These are phyloP conservation scores for Maudiozyma saulgeensis DNA, from an alignment of 805 yeast species.

Conservation along the genomic window DNA sequence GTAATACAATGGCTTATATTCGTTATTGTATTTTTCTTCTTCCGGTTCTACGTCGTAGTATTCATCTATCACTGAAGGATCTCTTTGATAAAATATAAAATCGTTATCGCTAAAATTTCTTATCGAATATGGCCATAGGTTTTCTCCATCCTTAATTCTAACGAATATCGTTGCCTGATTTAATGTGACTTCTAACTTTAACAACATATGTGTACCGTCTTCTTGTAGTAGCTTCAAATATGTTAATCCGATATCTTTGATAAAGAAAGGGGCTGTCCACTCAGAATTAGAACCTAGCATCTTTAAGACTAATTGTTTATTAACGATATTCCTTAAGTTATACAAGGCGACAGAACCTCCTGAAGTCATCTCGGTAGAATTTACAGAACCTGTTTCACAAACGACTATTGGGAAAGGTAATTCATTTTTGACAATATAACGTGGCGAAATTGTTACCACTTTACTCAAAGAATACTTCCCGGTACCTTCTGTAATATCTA, in stretches of 20 bases:
- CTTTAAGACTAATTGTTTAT: constrained; percentile 53
- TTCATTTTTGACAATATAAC: constrained; percentile 65
- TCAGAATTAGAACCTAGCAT: constrained; percentile 46
- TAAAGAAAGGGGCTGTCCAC: constrained; percentile 84
- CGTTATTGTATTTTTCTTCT: constrained; percentile 46
- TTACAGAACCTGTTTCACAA: constrained; percentile 59
- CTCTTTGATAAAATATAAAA: constrained; percentile 76
- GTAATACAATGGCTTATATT: constrained; percentile 71
- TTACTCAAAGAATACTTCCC: constrained; percentile 74
- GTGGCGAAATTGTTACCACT: constrained; percentile 70
- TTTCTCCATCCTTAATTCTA: constrained; percentile 59
- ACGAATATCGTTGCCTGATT: constrained; percentile 78
- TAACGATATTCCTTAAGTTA: constrained; percentile 41
- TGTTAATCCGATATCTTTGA: constrained; percentile 76
- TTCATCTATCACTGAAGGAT: constrained; percentile 43
- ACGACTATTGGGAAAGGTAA: constrained; percentile 47
- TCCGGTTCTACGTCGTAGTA: constrained; percentile 44
- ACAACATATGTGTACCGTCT: constrained; percentile 55
- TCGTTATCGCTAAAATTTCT: constrained; percentile 85
- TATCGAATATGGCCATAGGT: constrained; percentile 87
- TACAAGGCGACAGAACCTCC: constrained; percentile 49
- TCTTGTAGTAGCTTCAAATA: constrained; percentile 60
- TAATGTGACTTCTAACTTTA: constrained; percentile 64
- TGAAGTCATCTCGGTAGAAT: constrained; percentile 37
- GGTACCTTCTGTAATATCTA: constrained; percentile 68